Percentiles rank a stretch among this genome's conserved stretches.
Evolutionary conservation across 352 stramenopile genomes (phyloP).

Genomic region (Peronospora destructor): DNA sequence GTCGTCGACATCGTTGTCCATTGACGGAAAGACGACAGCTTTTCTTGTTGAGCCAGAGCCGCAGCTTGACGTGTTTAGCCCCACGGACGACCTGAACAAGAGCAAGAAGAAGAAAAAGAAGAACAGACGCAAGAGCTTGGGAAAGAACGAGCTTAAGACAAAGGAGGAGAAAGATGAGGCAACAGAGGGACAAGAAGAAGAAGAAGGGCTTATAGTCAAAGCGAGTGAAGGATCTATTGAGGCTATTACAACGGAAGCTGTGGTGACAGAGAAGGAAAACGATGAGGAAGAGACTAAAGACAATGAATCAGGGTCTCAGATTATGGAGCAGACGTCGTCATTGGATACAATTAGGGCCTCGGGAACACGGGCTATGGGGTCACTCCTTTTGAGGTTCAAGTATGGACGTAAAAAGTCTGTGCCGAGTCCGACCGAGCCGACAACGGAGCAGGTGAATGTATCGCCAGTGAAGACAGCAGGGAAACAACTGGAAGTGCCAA

Average conservation of each 20-base stretch:
- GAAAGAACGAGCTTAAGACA: conserved; percentile 10
- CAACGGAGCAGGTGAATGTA: conserved; percentile 9
- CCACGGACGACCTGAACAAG: conserved; percentile 6
- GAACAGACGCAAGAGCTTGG: conserved; percentile 21
- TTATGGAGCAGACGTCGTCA: conserved; percentile 15
- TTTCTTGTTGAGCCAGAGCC: conserved; percentile 17
- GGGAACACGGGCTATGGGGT: conserved; percentile 23
- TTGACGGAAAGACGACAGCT: conserved; percentile 3
- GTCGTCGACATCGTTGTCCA: background rate
- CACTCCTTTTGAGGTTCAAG: conserved; percentile 36
- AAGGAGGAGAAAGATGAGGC: conserved; percentile 8
- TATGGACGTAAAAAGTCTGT: conserved; percentile 27
- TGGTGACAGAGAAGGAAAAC: background rate
- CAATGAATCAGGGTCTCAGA: conserved; percentile 8
- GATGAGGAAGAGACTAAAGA: background rate
- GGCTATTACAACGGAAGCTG: background rate
- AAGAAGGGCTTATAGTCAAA: background rate
- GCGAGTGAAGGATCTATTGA: background rate
- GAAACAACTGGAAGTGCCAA: conserved; percentile 24
- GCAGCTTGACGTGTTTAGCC: conserved; percentile 7
- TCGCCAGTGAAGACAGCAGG: conserved; percentile 23
- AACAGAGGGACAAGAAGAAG: background rate
- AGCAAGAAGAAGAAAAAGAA: conserved; percentile 33
- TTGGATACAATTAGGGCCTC: conserved; percentile 24
- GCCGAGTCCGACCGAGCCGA: conserved; percentile 25